A percentile compares a stretch with the other conserved stretches of the same genome.
phyloP scores from a whole-genome alignment of 1,139 yeast species.

The Diutina mesorugosa region DNA sequence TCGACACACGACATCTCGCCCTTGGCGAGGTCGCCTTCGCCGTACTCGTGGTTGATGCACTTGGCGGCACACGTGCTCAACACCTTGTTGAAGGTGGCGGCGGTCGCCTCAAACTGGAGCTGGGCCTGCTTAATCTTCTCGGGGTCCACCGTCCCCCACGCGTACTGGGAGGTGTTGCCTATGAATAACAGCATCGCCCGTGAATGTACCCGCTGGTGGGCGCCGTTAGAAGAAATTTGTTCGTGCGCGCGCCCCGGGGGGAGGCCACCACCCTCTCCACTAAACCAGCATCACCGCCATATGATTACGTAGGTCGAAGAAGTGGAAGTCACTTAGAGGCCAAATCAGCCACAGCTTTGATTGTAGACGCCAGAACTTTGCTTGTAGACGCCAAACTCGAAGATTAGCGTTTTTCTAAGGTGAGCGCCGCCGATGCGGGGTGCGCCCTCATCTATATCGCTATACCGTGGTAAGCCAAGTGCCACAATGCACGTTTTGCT shows the following conservation, averaged over 20 bases:
- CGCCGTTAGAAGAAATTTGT: background rate
- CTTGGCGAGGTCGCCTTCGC: slow-evolving; percentile 66
- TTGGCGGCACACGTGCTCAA: slow-evolving; percentile 47
- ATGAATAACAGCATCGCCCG: slow-evolving; percentile 49
- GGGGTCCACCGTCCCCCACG: slow-evolving; percentile 40
- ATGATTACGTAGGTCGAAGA: no score
- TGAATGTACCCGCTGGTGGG: slow-evolving; percentile 2
- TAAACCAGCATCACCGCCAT: no score
- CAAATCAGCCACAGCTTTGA: no score
- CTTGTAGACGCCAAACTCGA: no score
- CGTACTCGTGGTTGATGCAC: slow-evolving; percentile 64
- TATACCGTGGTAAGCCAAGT: no score
- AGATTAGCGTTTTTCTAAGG: no score
- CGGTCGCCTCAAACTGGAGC: slow-evolving; percentile 64
- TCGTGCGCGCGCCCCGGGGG: background rate
- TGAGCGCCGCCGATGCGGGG: no score
- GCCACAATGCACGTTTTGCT: slow-evolving; percentile 31
- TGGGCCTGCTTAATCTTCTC: slow-evolving; percentile 60
- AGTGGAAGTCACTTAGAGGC: no score
- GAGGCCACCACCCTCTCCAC: no score
- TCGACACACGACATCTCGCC: slow-evolving; percentile 71
- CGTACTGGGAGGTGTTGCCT: slow-evolving; percentile 29
- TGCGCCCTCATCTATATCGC: no score
- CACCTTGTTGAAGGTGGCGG: slow-evolving; percentile 50
- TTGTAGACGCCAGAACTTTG: no score